Conservation (phyloP, 768 basidiomycete species). For the Tricholoma matsutake region DNA sequence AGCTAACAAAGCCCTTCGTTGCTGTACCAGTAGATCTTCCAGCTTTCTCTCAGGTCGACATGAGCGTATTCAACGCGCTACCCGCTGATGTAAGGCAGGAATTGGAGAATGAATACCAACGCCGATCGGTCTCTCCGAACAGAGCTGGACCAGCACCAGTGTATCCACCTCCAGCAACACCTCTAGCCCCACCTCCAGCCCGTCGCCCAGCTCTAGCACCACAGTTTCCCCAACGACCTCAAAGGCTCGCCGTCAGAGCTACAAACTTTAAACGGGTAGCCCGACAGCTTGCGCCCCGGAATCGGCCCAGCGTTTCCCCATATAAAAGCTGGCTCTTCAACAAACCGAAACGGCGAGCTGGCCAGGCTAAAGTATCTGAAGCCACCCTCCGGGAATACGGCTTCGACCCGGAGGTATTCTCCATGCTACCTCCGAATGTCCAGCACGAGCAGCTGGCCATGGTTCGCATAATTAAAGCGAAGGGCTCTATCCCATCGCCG, state of each 20-base stretch:
- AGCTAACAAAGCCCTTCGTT: conserved; percentile 18
- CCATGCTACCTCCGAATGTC: conserved; percentile 55
- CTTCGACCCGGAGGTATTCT: conserved; percentile 75
- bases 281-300: conserved; percentile 58
- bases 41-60: conserved; percentile 75
- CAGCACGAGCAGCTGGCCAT: conserved; percentile 74
- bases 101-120: conserved; percentile 62
- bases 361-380: conserved; percentile 44
- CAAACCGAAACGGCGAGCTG: conserved; percentile 26
- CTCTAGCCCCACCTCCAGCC: conserved; percentile 2
- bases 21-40: conserved; percentile 39
- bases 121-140: conserved; percentile 51
- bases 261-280: conserved; percentile 57
- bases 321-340: conserved; percentile 30
- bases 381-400: conserved; percentile 59
- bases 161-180: conserved; percentile 2
- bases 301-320: conserved; percentile 36
- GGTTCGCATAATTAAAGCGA: conserved; percentile 48
- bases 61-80: conserved; percentile 64
- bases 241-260: conserved; percentile 29
- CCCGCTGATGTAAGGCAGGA: conserved; percentile 69
- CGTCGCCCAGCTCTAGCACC: conserved; percentile 13
- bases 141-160: conserved; percentile 10
- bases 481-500: conserved; percentile 37
- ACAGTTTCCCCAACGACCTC: conserved; percentile 30